Base-by-base conservation (phyloP, 495 filamentous ascomycete genomes). In the Penicillium angulare region DNA sequence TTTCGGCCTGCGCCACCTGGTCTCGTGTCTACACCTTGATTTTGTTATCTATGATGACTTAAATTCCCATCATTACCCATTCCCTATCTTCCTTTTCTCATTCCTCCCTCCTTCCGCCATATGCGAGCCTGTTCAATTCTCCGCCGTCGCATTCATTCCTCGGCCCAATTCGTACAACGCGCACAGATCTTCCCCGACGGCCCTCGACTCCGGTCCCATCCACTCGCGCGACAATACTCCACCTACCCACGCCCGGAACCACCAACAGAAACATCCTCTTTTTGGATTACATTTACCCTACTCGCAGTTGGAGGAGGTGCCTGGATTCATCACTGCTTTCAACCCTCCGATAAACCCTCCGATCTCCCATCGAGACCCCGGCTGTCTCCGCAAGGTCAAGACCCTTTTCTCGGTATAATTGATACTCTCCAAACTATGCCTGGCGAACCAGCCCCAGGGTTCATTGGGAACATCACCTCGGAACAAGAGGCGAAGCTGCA, bases 401-500 rank as follows among this genome's bases (percentile, higher is more conserved):
- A 61, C 48, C 42, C 58, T 40, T 71, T 71, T 49, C 65, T 73
- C 43, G 66, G 63, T 38, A 59, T 73, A 20, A 65, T 75, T 38
- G 69, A 77, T 62, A 72, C 70, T 15, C 67, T 75, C 39, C 47
- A 64, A 43, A 67, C 63, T 41, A 74, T 74, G 67, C 52, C 72
- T 43, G 47, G 57, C 52, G 60, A 74, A 50, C 72, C 67, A 43
- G 74, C 83, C 17, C 85, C 87, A 21, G 93, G n/a, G 93, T 43
- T 84, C 91, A 50, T 86, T 92, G 32, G 90, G 88, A 51, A 95
- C 85, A 62, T 98, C 43, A 97, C 93, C 16, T 65, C 81, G 6
- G 92, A 96, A 55, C 85, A 98, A 66, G 89, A 96, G 57, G 83
- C 78, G 55, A 97, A 95, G 69, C 73, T 98, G 43, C 86, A 85